Conservation (phyloP, 1,284 basidiomycete species). For the Cryptococcus wingfieldii region DNA sequence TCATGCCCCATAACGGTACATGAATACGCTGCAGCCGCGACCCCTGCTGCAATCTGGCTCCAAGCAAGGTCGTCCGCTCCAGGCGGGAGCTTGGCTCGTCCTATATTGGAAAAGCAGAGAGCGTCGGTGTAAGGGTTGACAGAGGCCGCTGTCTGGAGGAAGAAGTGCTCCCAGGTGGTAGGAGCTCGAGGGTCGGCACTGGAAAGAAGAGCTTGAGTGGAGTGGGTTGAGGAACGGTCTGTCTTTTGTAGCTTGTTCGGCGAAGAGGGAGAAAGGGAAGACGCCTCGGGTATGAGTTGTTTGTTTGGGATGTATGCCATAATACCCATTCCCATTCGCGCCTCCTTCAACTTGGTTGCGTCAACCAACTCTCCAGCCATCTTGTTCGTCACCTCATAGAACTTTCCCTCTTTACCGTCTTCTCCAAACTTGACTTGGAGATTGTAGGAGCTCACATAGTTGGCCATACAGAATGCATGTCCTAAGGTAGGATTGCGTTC, state of each 20-base stretch:
- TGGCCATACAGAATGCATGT: constrained; percentile 27
- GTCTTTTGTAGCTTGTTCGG: neutral
- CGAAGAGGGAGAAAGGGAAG: neutral
- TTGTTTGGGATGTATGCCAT: constrained; percentile 35
- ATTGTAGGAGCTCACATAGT: constrained; percentile 28
- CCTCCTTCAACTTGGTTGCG: constrained; percentile 9
- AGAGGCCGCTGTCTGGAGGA: constrained; percentile 14
- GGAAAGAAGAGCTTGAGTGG: neutral
- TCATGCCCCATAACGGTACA: constrained; percentile 30
- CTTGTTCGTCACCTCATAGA: constrained; percentile 23
- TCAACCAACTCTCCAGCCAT: constrained; percentile 8
- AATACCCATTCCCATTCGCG: constrained; percentile 26
- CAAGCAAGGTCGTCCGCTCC: constrained; percentile 30
- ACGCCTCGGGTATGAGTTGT: neutral
- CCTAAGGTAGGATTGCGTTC: constrained; percentile 22
- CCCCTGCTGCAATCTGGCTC: constrained; percentile 27
- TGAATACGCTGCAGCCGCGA: constrained; percentile 13
- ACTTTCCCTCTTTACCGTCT: constrained; percentile 3
- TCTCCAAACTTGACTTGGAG: constrained; percentile 7
- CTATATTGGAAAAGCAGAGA: constrained; percentile 39
- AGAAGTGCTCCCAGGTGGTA: constrained; percentile 42
- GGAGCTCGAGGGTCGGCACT: constrained; percentile 16
- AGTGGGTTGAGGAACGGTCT: too few relatives aligned
- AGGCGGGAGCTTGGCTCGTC: constrained; percentile 19
- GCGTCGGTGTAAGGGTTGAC: constrained; percentile 14